Evolutionary conservation across 495 filamentous ascomycete genomes (phyloP).

Genomic region (Hypoxylon crocopeplum): DNA sequence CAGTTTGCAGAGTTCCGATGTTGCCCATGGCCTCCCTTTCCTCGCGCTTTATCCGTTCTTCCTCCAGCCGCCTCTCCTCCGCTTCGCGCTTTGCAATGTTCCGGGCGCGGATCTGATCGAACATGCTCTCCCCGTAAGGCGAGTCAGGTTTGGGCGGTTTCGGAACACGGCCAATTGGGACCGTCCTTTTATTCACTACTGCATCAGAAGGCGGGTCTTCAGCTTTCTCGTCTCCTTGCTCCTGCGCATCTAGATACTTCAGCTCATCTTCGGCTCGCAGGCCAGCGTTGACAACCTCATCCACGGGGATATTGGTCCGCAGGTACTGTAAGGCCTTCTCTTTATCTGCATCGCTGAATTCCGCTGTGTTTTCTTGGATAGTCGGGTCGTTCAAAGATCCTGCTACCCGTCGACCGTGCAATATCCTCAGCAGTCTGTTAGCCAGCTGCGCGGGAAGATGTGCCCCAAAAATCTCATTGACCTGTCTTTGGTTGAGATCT

Average conservation of each 20-base stretch:
- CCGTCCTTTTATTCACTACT: slow-evolving; percentile 41
- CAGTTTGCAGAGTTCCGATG: slow-evolving; percentile 57
- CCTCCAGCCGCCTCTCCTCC: slow-evolving; percentile 43
- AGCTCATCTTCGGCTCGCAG: slow-evolving; percentile 64
- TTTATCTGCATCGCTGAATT: slow-evolving; percentile 41
- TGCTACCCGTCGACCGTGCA: slow-evolving; percentile 76
- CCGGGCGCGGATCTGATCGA: slow-evolving; percentile 57
- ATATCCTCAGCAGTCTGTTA: slow-evolving; percentile 69
- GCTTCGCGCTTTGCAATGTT: slow-evolving; percentile 50
- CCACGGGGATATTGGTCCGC: slow-evolving; percentile 69
- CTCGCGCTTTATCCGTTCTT: slow-evolving; percentile 54
- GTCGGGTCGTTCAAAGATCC: slow-evolving; percentile 72
- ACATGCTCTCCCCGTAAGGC: slow-evolving; percentile 54
- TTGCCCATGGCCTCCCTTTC: slow-evolving; percentile 63
- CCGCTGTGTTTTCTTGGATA: slow-evolving; percentile 39
- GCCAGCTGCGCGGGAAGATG: slow-evolving; percentile 57
- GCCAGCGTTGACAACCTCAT: slow-evolving; percentile 71
- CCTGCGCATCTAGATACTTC: slow-evolving; percentile 66
- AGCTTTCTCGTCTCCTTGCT: slow-evolving; percentile 41
- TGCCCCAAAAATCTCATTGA: slow-evolving; percentile 68
- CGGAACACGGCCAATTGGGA: slow-evolving; percentile 31
- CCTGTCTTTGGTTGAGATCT: slow-evolving; percentile 59
- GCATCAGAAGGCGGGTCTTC: slow-evolving; percentile 52
- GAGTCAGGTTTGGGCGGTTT: slow-evolving; percentile 34
- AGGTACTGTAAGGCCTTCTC: slow-evolving; percentile 70